Conservation (phyloP, 169 alveolate species). For the Babesia bigemina region DNA sequence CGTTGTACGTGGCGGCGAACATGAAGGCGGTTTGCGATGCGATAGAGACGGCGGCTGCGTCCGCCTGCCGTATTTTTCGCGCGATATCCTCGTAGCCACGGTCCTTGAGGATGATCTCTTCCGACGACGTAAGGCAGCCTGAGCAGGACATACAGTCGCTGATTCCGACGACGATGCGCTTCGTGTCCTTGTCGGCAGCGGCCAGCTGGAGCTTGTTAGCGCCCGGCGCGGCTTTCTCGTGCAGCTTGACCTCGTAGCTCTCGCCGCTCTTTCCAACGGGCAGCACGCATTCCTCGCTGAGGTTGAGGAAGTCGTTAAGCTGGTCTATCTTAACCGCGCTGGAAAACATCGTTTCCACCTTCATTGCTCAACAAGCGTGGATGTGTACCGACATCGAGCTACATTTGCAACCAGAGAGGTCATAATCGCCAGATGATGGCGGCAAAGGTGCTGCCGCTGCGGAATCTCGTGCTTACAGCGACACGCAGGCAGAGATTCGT, state of each 20-base stretch:
- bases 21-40: conserved; percentile 86
- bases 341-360: conserved; percentile 33
- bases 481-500: no score
- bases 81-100: conserved; percentile 80
- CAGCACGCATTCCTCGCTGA: conserved; percentile 85
- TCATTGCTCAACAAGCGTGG: no score
- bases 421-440: no score
- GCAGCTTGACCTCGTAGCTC: conserved; percentile 46
- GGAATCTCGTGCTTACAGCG: no score
- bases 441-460: no score
- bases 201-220: conserved; percentile 28
- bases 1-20: conserved; percentile 71
- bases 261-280: conserved; percentile 67
- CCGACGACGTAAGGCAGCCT: conserved; percentile 94
- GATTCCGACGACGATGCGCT: conserved; percentile 81
- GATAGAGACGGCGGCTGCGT: conserved; percentile 78
- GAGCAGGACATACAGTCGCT: conserved; percentile 92
- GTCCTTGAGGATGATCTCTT: conserved; percentile 81
- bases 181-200: conserved; percentile 11
- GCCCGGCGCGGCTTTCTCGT: neutral
- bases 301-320: conserved; percentile 84
- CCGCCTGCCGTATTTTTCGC: conserved; percentile 50
- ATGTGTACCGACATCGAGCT: no score
- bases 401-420: no score
- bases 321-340: conserved; percentile 80